phyloP scores from a whole-genome alignment of 495 filamentous ascomycete genomes.

The Tuber magnatum region DNA sequence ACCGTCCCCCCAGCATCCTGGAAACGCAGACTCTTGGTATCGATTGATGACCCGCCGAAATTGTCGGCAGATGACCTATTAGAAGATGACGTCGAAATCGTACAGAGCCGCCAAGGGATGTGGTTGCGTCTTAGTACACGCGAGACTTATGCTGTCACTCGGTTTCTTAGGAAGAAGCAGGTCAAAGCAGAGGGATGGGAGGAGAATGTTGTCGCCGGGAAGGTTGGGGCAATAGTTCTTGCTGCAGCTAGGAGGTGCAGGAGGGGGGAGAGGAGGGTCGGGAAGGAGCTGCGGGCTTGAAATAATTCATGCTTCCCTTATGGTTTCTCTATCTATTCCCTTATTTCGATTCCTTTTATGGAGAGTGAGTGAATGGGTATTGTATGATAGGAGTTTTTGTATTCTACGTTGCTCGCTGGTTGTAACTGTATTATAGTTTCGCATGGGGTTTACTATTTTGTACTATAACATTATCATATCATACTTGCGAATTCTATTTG shows the following conservation, averaged over 20 bases:
- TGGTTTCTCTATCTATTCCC: background rate
- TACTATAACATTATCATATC: background rate
- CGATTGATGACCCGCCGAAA: constrained; percentile 23
- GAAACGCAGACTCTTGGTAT: constrained; percentile 18
- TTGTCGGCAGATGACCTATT: constrained; percentile 12
- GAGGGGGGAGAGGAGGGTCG: constrained; percentile 13
- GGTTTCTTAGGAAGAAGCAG: constrained; percentile 3
- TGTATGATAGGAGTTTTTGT: background rate
- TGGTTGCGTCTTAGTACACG: background rate
- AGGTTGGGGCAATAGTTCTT: constrained; percentile 23
- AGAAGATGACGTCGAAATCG: background rate
- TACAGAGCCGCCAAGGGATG: background rate
- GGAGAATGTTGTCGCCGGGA: constrained; percentile 26
- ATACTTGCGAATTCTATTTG: constrained; percentile 1
- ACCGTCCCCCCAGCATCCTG: constrained; percentile 2
- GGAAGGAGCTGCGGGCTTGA: background rate
- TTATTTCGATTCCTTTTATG: background rate
- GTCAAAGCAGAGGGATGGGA: constrained; percentile 13
- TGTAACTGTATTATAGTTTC: background rate
- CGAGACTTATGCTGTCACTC: background rate
- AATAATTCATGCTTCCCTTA: background rate
- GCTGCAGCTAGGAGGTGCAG: constrained; percentile 23
- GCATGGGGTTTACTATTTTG: background rate
- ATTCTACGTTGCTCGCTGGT: background rate
- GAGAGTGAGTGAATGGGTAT: background rate